Evolutionary conservation across 2,329 filamentous ascomycete species (phyloP).

Genomic region (Cyclaneusma minus): DNA sequence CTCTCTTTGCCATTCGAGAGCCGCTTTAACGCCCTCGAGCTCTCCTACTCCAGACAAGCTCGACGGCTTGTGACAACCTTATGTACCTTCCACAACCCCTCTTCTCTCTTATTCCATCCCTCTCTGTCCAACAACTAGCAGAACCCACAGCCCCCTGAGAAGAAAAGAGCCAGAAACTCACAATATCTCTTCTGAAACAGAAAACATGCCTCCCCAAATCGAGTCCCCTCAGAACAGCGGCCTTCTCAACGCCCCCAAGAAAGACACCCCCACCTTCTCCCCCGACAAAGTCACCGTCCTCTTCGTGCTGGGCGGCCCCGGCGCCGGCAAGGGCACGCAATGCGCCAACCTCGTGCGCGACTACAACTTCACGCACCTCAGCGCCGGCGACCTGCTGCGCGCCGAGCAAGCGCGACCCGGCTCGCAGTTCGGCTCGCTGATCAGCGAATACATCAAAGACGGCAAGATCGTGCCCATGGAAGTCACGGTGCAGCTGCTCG

Average conservation of each 20-base stretch:
- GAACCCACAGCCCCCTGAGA: not conserved
- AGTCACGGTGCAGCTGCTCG: slow-evolving; percentile 82
- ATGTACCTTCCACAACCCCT: not conserved
- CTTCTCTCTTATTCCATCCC: not conserved
- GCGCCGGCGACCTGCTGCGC: slow-evolving; percentile 81
- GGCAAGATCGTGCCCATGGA: slow-evolving; percentile 98
- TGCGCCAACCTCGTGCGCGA: slow-evolving; percentile 75
- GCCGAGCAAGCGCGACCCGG: slow-evolving; percentile 82
- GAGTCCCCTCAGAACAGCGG: slow-evolving; percentile 2
- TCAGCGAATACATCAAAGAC: slow-evolving; percentile 85
- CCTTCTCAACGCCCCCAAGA: slow-evolving; percentile 31
- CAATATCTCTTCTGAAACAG: not conserved
- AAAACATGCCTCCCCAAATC: slow-evolving; percentile 23
- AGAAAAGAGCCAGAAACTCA: slow-evolving; percentile 6
- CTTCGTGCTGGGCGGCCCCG: slow-evolving; percentile 91
- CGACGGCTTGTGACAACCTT: not conserved
- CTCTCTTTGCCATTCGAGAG: too few species aligned
- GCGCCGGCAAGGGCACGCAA: slow-evolving; percentile 93
- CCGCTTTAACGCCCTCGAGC: slow-evolving; percentile 11
- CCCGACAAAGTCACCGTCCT: slow-evolving; percentile 71
- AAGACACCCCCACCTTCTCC: slow-evolving; percentile 56
- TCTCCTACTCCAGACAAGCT: slow-evolving; percentile 1
- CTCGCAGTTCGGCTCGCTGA: slow-evolving; percentile 81
- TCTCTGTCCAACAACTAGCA: slow-evolving; percentile 2
- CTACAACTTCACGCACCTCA: slow-evolving; percentile 86